Evolutionary conservation across 2,329 filamentous ascomycete genomes (phyloP).

Genomic region (Fusarium aywerte): DNA sequence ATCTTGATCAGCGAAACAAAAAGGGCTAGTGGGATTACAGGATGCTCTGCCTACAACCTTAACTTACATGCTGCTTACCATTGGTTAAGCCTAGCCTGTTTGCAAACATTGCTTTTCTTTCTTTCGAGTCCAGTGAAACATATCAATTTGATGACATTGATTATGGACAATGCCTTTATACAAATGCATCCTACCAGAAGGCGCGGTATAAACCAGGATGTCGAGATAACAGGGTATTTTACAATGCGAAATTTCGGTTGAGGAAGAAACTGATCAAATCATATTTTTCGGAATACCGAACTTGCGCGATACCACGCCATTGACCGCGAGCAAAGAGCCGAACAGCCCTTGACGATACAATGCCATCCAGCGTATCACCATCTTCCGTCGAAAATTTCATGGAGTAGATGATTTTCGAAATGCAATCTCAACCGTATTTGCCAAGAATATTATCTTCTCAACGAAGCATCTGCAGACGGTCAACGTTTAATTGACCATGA

Average conservation of each 20-base stretch:
- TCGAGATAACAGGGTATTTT: no score
- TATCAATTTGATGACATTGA: no score
- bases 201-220: not conserved
- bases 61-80: no score
- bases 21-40: not conserved
- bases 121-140: not conserved
- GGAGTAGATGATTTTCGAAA: not conserved
- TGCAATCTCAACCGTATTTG: not conserved
- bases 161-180: not conserved
- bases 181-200: no score
- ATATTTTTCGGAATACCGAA: no score
- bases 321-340: not conserved
- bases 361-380: not conserved
- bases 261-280: not conserved
- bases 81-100: not conserved
- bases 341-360: not conserved
- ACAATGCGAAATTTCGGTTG: not conserved
- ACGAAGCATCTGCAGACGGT: not conserved
- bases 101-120: not conserved
- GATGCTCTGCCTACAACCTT: no score
- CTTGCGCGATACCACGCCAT: not conserved
- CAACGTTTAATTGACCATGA: not conserved
- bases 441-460: not conserved
- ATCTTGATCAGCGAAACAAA: not conserved
- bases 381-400: not conserved